Conservation (phyloP, 768 basidiomycete genomes). For the Mycena maculata region DNA sequence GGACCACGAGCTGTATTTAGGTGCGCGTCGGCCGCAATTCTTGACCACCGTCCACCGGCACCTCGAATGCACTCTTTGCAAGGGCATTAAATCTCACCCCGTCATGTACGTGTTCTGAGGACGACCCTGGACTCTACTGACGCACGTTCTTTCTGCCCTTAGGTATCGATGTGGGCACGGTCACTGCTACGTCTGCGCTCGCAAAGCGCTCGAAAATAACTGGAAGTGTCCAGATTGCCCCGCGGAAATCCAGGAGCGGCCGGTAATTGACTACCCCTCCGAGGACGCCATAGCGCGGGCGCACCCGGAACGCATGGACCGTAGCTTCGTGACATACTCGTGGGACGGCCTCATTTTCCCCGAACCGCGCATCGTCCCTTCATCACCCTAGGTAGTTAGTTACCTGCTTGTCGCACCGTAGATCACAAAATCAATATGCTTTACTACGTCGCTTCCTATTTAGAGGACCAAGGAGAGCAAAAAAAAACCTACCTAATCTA, state of each 20-base stretch:
- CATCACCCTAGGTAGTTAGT: too few species aligned
- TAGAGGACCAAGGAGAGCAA: too few species aligned
- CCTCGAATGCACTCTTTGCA: too few species aligned
- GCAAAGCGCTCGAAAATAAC: background rate
- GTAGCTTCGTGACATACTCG: background rate
- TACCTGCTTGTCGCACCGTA: too few species aligned
- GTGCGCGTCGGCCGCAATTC: too few species aligned
- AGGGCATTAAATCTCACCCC: background rate
- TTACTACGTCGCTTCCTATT: too few species aligned
- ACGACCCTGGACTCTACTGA: background rate
- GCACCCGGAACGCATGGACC: too few species aligned
- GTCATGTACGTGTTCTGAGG: background rate
- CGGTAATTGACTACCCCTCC: background rate
- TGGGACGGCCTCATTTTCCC: background rate
- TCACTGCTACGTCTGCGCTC: background rate
- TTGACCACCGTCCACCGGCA: too few species aligned
- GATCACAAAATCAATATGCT: too few species aligned
- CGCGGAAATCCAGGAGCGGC: background rate
- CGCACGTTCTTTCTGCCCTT: background rate
- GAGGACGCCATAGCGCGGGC: too few species aligned
- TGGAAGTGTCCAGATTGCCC: background rate
- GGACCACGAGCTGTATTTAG: too few species aligned
- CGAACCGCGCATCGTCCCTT: background rate
- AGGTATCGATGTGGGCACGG: background rate
- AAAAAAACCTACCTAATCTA: too few species aligned